phyloP scores from a whole-genome alignment of 1,284 basidiomycete genomes.

The Boletus coffeatus region DNA sequence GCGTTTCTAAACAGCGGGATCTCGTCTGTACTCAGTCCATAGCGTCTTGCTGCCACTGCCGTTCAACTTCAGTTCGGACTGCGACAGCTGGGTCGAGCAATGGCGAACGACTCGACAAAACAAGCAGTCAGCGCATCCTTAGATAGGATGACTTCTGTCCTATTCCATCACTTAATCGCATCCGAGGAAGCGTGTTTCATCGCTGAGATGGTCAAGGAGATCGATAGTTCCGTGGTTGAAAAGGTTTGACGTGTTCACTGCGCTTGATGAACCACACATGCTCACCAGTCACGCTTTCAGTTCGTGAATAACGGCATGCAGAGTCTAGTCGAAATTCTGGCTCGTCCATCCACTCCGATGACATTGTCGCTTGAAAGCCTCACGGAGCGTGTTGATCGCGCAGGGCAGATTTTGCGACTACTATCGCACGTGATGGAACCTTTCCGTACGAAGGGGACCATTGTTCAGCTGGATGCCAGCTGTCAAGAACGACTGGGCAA shows the following conservation, averaged over 20 bases:
- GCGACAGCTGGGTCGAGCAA: conserved; percentile 61
- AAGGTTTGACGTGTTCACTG: conserved; percentile 42
- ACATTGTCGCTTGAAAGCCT: conserved; percentile 27
- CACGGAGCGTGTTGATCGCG: conserved; percentile 42
- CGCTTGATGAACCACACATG: neutral
- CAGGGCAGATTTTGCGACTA: conserved; percentile 65
- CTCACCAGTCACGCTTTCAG: conserved; percentile 31
- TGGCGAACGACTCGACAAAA: conserved; percentile 49
- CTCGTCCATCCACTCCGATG: conserved; percentile 29
- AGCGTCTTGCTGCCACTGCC: conserved; percentile 74
- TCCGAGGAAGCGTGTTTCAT: conserved; percentile 75
- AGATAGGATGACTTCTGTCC: conserved; percentile 55
- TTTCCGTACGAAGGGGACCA: conserved; percentile 40
- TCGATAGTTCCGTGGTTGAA: conserved; percentile 55
- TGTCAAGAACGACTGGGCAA: conserved; percentile 54
- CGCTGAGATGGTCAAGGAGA: conserved; percentile 68
- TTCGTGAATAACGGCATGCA: conserved; percentile 72
- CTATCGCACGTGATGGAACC: conserved; percentile 64
- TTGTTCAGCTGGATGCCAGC: conserved; percentile 45
- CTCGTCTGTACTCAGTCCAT: conserved; percentile 65
- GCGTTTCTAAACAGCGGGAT: conserved; percentile 53
- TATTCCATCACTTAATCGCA: conserved; percentile 67
- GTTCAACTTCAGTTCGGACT: conserved; percentile 72
- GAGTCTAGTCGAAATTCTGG: conserved; percentile 55
- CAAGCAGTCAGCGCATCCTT: conserved; percentile 51